A percentile compares a stretch with the other conserved stretches of the same genome.
phyloP scores from a whole-genome alignment of 768 basidiomycete genomes.

The Boletus coccyginus region DNA sequence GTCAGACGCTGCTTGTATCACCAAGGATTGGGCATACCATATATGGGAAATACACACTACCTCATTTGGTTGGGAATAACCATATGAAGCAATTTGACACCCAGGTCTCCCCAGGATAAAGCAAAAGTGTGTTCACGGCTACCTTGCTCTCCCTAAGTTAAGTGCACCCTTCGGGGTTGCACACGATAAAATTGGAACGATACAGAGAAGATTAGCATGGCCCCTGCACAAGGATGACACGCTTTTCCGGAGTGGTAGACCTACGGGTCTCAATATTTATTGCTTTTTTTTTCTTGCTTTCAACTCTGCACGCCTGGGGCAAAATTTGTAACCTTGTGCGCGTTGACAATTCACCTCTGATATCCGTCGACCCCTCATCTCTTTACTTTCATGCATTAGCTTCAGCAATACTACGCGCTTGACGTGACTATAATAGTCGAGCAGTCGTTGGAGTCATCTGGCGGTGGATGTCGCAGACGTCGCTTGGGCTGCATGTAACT shows the following conservation, averaged over 20 bases:
- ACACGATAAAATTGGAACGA: conserved; percentile 99
- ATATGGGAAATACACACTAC: not conserved
- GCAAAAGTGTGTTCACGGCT: conserved; percentile 11
- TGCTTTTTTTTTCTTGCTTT: conserved; percentile 17
- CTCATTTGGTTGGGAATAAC: not conserved
- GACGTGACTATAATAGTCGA: no score
- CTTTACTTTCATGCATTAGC: not conserved
- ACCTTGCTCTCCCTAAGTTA: accelerated
- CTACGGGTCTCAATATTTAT: conserved; percentile 44
- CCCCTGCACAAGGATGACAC: conserved; percentile 99
- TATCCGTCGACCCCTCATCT: not conserved
- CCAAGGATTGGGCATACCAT: not conserved
- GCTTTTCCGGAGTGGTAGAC: conserved; percentile 90
- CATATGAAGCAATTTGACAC: not conserved
- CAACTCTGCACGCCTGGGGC: not conserved
- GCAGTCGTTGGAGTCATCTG: not conserved
- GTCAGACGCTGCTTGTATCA: no score
- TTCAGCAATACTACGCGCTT: no score
- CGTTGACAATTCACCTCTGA: not conserved
- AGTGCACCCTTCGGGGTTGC: conserved; percentile 86
- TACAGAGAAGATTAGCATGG: conserved; percentile 99
- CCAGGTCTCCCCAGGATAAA: conserved; percentile 19
- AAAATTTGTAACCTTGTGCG: no score
- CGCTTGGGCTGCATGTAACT: no score
- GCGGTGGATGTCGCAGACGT: not conserved